These are phyloP conservation scores for Talaromyces thailandensis DNA, from an alignment of 495 filamentous ascomycete species.

Conservation along the genomic window DNA sequence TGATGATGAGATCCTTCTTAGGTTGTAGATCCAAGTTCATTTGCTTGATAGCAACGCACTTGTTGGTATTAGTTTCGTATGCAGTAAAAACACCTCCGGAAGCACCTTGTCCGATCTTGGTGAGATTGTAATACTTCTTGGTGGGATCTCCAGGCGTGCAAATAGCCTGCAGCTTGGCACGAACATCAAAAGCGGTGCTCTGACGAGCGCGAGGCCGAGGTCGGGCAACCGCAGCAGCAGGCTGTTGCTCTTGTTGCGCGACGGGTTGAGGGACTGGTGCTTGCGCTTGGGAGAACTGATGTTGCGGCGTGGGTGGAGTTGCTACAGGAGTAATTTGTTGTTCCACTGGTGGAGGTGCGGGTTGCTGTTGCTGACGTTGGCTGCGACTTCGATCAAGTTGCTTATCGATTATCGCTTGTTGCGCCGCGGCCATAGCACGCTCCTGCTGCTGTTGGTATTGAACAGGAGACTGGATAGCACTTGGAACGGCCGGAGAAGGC, in stretches of 20 bases:
- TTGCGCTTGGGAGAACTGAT: constrained; percentile 35
- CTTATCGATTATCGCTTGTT: constrained; percentile 51
- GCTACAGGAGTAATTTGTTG: constrained; percentile 16
- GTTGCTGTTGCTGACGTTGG: constrained; percentile 46
- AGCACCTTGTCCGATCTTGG: constrained; percentile 95
- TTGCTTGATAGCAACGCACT: constrained; percentile 95
- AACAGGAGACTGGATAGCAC: constrained; percentile 30
- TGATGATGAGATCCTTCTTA: constrained; percentile 98
- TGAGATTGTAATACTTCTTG: constrained; percentile 75
- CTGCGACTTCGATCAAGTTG: constrained; percentile 57
- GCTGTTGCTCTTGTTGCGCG: background rate
- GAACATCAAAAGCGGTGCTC: constrained; percentile 70
- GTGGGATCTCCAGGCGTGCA: constrained; percentile 85
- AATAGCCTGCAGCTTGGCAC: constrained; percentile 72
- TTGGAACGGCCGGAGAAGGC: constrained; percentile 16
- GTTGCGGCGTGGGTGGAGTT: constrained; percentile 46
- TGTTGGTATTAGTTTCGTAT: constrained; percentile 72
- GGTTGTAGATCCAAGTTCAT: constrained; percentile 98
- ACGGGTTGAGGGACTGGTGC: constrained; percentile 11
- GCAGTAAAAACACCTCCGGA: constrained; percentile 95
- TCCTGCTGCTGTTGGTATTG: constrained; percentile 82
- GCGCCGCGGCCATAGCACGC: constrained; percentile 64
- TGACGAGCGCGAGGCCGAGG: constrained; percentile 70
- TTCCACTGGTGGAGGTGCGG: constrained; percentile 20
- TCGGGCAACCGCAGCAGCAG: constrained; percentile 50